Base-by-base conservation (phyloP, 192 early-diverging fungal genomes). In the Backusella circina region DNA sequence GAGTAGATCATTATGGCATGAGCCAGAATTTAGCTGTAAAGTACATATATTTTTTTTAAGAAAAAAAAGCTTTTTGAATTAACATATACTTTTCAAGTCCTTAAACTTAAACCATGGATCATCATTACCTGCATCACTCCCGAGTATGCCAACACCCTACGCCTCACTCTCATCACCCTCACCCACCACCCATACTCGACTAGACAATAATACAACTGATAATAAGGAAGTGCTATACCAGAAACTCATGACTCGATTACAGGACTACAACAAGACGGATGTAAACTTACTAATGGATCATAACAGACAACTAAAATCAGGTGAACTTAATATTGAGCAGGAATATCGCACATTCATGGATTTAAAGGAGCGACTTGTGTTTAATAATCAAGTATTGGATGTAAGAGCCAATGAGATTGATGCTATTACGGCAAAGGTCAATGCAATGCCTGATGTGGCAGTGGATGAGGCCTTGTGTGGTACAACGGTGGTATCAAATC, bases 261-360 rank as follows among this genome's bases (percentile, higher is more conserved):
- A 89, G n/a, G 79, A 86, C 72, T 90, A 90, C 23, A 84, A 91
- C 39, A 82, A 90, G 36, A 86, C 90, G 26, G 75, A 78, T 0
- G 88, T 92, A 9, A 61, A 61, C 3, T 8, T 26, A 28, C 26
- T 61, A 26, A 92, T 93, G 80, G 88, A 93, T 77, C 85, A 88
- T 31, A 92, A 92, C 65, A 83, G 87, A 64, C 86, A 90, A 50
- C 86, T 97, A 12, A 88, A 91, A 76, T 90, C 93, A 23, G 91
- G 91, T 9, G 93, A 93, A 47, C 80, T 78, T 23, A 85, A 86
- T 7, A 88, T 95, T 13, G 81, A 85, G 12, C 80, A 91, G 7
- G 90, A 93, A 66, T 79, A 88, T 9, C 79, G 78, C 12, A 82
- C 86, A 81, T 84, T 95, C 33, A 67, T 77, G 4, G 90, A 91